Percentiles rank a stretch among this genome's conserved stretches.
Conservation (phyloP, 2,329 filamentous ascomycete genomes). For the Rhynchosporium graminicola region DNA sequence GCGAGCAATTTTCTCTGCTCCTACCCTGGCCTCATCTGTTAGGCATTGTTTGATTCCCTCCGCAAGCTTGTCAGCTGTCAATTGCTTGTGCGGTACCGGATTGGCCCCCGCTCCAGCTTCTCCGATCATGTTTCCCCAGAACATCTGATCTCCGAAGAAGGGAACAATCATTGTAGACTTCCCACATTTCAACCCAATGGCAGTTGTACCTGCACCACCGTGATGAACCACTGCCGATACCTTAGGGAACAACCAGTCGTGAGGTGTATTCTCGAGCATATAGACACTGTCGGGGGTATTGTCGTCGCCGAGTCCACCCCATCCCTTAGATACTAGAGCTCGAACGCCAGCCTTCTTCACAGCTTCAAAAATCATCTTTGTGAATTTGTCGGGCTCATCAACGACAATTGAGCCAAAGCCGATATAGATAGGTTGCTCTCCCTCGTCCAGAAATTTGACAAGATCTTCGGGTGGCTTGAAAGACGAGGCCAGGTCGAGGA, state of each 20-base stretch:
- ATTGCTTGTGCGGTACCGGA: slow-evolving; percentile 24
- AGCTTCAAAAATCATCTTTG: slow-evolving; percentile 70
- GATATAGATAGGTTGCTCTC: slow-evolving; percentile 67
- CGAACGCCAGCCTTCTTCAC: slow-evolving; percentile 65
- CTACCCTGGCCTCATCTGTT: slow-evolving; percentile 58
- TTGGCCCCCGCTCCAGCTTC: slow-evolving; percentile 47
- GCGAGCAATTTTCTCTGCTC: slow-evolving; percentile 59
- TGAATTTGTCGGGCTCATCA: slow-evolving; percentile 69
- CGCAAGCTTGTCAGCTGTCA: slow-evolving; percentile 63
- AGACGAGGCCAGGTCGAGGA: slow-evolving; percentile 66
- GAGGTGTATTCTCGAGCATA: slow-evolving; percentile 73
- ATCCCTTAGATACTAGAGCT: slow-evolving; percentile 73
- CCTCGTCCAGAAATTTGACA: slow-evolving; percentile 55
- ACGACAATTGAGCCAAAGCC: slow-evolving; percentile 78
- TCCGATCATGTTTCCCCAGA: slow-evolving; percentile 73
- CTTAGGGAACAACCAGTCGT: slow-evolving; percentile 74
- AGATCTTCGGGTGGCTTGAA: slow-evolving; percentile 60
- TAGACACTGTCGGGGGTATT: slow-evolving; percentile 64
- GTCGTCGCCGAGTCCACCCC: slow-evolving; percentile 68
- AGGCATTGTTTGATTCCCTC: slow-evolving; percentile 72
- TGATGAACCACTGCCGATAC: slow-evolving; percentile 71
- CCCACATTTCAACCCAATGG: slow-evolving; percentile 70
- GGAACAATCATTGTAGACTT: slow-evolving; percentile 76
- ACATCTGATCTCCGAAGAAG: slow-evolving; percentile 78
- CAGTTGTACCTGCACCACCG: slow-evolving; percentile 77